These are phyloP conservation scores for Neonectria magnoliae DNA, from an alignment of 2,329 filamentous ascomycete genomes.

Conservation along the genomic window DNA sequence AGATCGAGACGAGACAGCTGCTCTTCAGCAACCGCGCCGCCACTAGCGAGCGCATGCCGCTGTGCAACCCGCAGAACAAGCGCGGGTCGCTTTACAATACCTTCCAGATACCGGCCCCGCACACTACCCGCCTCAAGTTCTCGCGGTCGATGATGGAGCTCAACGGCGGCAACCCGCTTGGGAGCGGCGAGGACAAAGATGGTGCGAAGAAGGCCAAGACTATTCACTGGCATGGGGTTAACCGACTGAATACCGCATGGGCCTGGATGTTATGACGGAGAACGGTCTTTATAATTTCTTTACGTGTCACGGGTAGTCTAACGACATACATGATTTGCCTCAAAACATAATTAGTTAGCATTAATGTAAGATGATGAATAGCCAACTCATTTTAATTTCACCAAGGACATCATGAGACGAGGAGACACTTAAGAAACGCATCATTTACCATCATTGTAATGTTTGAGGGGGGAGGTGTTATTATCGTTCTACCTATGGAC, in stretches of 20 bases:
- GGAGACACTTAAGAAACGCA: background rate
- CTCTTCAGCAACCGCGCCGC: conserved; percentile 24
- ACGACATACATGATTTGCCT: background rate
- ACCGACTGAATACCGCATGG: conserved; percentile 43
- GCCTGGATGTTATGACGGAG: conserved; percentile 41
- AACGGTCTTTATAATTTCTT: background rate
- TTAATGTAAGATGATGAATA: background rate
- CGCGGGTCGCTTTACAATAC: conserved; percentile 39
- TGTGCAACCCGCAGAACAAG: conserved; percentile 26
- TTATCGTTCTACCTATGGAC: conserved; percentile 59
- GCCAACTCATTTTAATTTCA: background rate
- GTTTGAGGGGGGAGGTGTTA: conserved; percentile 66
- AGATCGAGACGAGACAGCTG: conserved; percentile 33
- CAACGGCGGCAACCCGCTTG: conserved; percentile 33
- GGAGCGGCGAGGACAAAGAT: conserved; percentile 20
- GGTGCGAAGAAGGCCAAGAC: conserved; percentile 35
- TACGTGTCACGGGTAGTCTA: background rate
- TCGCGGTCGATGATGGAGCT: conserved; percentile 42
- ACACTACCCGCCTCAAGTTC: conserved; percentile 32
- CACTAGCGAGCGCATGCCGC: conserved; percentile 32
- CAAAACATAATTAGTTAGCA: background rate
- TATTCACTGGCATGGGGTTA: conserved; percentile 43
- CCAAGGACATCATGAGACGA: background rate
- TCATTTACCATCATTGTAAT: background rate
- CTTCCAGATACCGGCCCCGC: conserved; percentile 37